These are phyloP conservation scores for Aspergillus melleus DNA, from an alignment of 2,329 filamentous ascomycete species.

Conservation along the genomic window DNA sequence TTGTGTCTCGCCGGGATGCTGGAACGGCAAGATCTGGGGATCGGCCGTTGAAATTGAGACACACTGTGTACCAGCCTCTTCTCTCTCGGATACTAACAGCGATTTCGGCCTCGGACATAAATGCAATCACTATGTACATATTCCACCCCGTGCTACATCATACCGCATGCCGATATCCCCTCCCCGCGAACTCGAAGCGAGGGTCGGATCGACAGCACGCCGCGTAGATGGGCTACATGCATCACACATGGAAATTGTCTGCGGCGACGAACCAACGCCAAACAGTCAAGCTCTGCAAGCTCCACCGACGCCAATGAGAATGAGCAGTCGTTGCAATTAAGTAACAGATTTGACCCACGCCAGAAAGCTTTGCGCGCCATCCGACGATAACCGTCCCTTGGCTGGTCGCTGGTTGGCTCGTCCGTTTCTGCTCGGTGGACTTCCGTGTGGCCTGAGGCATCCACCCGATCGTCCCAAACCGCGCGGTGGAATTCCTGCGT, in stretches of 20 bases:
- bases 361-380: not conserved
- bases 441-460: not conserved
- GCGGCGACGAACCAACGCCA: not conserved
- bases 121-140: not conserved
- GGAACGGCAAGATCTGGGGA: not conserved
- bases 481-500: too few species aligned
- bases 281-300: not conserved
- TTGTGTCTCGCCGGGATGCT: not conserved
- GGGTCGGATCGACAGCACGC: not conserved
- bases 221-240: not conserved
- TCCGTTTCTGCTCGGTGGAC: not conserved
- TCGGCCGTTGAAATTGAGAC: not conserved
- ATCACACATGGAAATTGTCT: not conserved
- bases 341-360: conserved; percentile 1
- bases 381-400: not conserved
- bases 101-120: not conserved
- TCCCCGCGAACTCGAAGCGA: not conserved
- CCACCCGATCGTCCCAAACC: too few species aligned
- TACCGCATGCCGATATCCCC: not conserved
- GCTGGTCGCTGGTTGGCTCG: not conserved
- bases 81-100: not conserved
- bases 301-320: not conserved
- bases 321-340: not conserved
- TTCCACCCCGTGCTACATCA: not conserved
- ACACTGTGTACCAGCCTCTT: not conserved